These are phyloP conservation scores for Sugiyamaella grinbergsii DNA, from an alignment of 1,139 yeast genomes.

Conservation along the genomic window DNA sequence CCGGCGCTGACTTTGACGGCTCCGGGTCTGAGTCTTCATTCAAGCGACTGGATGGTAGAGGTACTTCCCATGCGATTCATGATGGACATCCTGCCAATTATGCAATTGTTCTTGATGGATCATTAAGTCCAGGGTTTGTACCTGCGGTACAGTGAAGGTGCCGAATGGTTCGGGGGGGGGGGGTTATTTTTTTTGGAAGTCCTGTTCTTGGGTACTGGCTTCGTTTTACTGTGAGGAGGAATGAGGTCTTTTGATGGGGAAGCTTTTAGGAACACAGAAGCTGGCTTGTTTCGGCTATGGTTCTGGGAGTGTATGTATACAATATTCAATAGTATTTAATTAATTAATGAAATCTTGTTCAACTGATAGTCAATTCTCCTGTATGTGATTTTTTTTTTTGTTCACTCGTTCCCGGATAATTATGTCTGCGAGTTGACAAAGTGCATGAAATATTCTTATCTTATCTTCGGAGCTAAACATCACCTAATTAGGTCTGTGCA, in stretches of 20 bases:
- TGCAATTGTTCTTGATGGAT: conserved; percentile 26
- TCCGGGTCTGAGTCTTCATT: conserved; percentile 10
- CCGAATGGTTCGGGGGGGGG: too few species aligned
- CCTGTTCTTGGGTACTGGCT: too few species aligned
- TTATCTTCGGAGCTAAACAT: neutral
- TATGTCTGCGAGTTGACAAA: too few species aligned
- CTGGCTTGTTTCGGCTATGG: too few species aligned
- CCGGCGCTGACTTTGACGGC: neutral
- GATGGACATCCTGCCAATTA: conserved; percentile 18
- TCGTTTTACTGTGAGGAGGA: too few species aligned
- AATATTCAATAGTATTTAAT: neutral
- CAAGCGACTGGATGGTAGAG: conserved; percentile 1
- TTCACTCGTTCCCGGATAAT: too few species aligned
- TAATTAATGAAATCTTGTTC: neutral
- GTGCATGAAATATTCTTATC: too few species aligned
- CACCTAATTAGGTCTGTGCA: conserved; percentile 1
- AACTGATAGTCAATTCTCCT: neutral
- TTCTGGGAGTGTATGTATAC: neutral
- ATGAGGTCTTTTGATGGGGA: too few species aligned
- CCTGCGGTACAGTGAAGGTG: conserved; percentile 16
- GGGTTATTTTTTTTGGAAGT: too few species aligned
- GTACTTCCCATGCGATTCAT: neutral
- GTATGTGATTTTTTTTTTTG: neutral
- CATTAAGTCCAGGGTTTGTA: conserved; percentile 26
- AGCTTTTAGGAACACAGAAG: too few species aligned